Percentiles rank a stretch among this genome's conserved stretches.
phyloP scores from a whole-genome alignment of 1,139 yeast genomes.

The Eremothecium coryli region DNA sequence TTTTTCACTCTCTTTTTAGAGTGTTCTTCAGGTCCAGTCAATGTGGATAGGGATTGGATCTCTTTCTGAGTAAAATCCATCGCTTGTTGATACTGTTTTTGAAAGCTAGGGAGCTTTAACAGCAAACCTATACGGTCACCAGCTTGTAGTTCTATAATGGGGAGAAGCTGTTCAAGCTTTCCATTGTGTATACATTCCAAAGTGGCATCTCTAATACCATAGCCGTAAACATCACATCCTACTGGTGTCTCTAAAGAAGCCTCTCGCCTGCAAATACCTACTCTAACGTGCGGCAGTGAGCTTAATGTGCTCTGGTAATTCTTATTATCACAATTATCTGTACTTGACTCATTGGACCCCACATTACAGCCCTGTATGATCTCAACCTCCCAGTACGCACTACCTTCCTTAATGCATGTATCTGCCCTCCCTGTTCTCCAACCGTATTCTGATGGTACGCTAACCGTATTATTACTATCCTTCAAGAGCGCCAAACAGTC shows the following conservation, averaged over 20 bases:
- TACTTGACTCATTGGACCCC: background rate
- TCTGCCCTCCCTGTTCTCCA: slow-evolving; percentile 78
- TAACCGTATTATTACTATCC: slow-evolving; percentile 27
- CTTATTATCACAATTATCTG: slow-evolving; percentile 12
- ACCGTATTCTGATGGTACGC: slow-evolving; percentile 50
- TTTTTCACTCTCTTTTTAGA: slow-evolving; percentile 15
- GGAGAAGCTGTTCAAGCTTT: slow-evolving; percentile 15
- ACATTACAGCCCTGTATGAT: slow-evolving; percentile 24
- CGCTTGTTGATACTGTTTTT: slow-evolving; percentile 37
- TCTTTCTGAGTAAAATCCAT: slow-evolving; percentile 28
- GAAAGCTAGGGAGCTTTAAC: slow-evolving; percentile 54
- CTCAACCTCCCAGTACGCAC: slow-evolving; percentile 60
- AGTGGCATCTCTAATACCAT: slow-evolving; percentile 75
- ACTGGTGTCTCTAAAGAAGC: slow-evolving; percentile 91
- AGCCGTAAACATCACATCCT: slow-evolving; percentile 91
- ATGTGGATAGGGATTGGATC: slow-evolving; percentile 20
- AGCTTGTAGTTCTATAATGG: slow-evolving; percentile 35
- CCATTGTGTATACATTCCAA: slow-evolving; percentile 64
- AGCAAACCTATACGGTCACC: slow-evolving; percentile 83
- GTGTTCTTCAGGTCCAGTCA: slow-evolving; percentile 10
- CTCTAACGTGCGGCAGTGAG: slow-evolving; percentile 51
- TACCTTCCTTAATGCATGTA: slow-evolving; percentile 69
- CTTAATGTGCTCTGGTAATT: slow-evolving; percentile 19
- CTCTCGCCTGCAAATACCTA: slow-evolving; percentile 78
- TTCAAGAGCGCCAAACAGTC: slow-evolving; percentile 45